Evolutionary conservation across 768 basidiomycete genomes (phyloP).

Genomic region (Suillus placidus): DNA sequence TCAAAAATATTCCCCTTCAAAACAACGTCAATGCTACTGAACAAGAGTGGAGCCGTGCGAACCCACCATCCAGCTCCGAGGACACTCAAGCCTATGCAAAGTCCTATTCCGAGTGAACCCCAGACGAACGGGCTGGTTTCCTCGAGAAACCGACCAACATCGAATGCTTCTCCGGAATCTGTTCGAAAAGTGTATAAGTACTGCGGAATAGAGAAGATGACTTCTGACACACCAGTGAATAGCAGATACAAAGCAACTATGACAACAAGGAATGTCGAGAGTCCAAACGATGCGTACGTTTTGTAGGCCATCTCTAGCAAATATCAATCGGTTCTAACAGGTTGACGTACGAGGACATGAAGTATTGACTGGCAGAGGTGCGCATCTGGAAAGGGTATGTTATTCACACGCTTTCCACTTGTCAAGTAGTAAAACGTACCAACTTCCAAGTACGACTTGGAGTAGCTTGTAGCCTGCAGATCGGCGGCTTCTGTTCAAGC

Average conservation of each 20-base stretch:
- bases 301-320: slow-evolving; percentile 30
- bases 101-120: slow-evolving; percentile 87
- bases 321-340: background rate
- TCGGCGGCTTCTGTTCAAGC: background rate
- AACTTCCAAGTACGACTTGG: too few species aligned
- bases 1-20: slow-evolving; percentile 94
- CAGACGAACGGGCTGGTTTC: slow-evolving; percentile 93
- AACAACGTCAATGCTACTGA: slow-evolving; percentile 4
- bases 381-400: background rate
- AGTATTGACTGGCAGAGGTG: background rate
- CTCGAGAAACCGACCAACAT: slow-evolving; percentile 91
- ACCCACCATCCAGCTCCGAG: slow-evolving; percentile 94
- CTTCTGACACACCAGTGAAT: slow-evolving; percentile 70
- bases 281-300: slow-evolving; percentile 66
- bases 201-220: background rate
- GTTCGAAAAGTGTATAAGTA: slow-evolving; percentile 15
- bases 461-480: background rate
- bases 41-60: background rate
- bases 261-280: slow-evolving; percentile 63
- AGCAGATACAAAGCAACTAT: slow-evolving; percentile 84
- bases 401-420: background rate
- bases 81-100: slow-evolving; percentile 93
- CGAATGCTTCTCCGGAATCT: slow-evolving; percentile 92
- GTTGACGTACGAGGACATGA: background rate
- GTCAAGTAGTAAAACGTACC: too few species aligned